Evolutionary conservation across 164 flowering plant species (phyloP).

Genomic region (Chimonanthus praecox): DNA sequence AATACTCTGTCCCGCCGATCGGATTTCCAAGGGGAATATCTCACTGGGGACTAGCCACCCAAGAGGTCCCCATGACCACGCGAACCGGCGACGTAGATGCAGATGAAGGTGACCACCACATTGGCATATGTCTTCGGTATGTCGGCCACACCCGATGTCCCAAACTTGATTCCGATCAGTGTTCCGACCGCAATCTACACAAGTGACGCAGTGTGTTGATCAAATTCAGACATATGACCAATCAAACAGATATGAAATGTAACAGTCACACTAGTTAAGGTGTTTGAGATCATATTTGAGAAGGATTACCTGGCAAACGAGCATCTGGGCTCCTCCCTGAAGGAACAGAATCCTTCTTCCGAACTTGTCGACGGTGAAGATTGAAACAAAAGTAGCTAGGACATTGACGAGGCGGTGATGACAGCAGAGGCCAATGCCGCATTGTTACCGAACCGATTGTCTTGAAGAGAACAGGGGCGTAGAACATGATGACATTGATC

Average conservation of each 20-base stretch:
- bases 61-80: constrained; percentile 7
- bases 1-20: constrained; percentile 6
- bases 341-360: constrained; percentile 26
- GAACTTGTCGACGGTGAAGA: constrained; percentile 14
- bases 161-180: constrained; percentile 1
- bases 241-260: too few species aligned
- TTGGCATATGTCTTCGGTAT: neutral
- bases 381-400: constrained; percentile 20
- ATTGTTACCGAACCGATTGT: constrained; percentile 20
- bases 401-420: constrained; percentile 21
- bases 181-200: neutral
- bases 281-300: too few species aligned
- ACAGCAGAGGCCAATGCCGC: constrained; percentile 26
- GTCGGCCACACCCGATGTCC: neutral
- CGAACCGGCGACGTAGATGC: constrained; percentile 6
- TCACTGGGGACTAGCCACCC: neutral
- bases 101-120: constrained; percentile 1
- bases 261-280: too few species aligned
- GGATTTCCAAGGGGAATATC: too few species aligned
- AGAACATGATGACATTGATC: too few species aligned
- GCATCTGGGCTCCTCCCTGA: constrained; percentile 25
- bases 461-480: constrained; percentile 27
- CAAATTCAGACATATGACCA: too few species aligned
- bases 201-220: neutral
- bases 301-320: constrained; percentile 20